Percentiles rank a stretch among this genome's conserved stretches.
phyloP scores from a whole-genome alignment of 2,329 filamentous ascomycete species.

The Fusarium nanum region DNA sequence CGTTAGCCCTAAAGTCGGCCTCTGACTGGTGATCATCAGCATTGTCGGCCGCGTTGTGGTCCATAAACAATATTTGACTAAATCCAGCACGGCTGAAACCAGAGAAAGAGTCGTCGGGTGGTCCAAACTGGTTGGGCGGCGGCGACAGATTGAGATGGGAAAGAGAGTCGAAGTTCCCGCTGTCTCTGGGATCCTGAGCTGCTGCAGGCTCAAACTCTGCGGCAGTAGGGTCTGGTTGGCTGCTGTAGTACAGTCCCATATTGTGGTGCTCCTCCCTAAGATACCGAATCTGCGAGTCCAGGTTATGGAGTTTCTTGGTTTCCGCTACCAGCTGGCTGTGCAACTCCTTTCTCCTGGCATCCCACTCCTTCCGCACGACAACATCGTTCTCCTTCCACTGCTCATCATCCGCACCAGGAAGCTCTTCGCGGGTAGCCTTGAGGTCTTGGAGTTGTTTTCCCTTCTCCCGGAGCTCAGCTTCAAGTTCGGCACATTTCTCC shows the following conservation, averaged over 20 bases:
- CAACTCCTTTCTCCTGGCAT: slow-evolving; percentile 63
- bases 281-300: slow-evolving; percentile 60
- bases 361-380: slow-evolving; percentile 67
- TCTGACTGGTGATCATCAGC: slow-evolving; percentile 64
- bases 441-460: slow-evolving; percentile 77
- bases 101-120: slow-evolving; percentile 59
- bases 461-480: slow-evolving; percentile 76
- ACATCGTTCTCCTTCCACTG: slow-evolving; percentile 64
- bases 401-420: slow-evolving; percentile 71
- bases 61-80: slow-evolving; percentile 65
- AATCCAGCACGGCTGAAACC: slow-evolving; percentile 67
- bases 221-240: slow-evolving; percentile 57
- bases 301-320: slow-evolving; percentile 58
- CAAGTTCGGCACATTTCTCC: slow-evolving; percentile 72
- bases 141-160: slow-evolving; percentile 56
- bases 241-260: slow-evolving; percentile 59
- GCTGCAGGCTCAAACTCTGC: slow-evolving; percentile 61
- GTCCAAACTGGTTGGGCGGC: slow-evolving; percentile 53
- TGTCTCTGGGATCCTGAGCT: slow-evolving; percentile 60
- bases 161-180: slow-evolving; percentile 61
- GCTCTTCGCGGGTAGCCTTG: slow-evolving; percentile 75
- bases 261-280: slow-evolving; percentile 62
- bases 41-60: slow-evolving; percentile 55
- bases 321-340: slow-evolving; percentile 62
- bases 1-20: slow-evolving; percentile 69